Conservation (phyloP, 331 rosid species). For the Malus hybrid region DNA sequence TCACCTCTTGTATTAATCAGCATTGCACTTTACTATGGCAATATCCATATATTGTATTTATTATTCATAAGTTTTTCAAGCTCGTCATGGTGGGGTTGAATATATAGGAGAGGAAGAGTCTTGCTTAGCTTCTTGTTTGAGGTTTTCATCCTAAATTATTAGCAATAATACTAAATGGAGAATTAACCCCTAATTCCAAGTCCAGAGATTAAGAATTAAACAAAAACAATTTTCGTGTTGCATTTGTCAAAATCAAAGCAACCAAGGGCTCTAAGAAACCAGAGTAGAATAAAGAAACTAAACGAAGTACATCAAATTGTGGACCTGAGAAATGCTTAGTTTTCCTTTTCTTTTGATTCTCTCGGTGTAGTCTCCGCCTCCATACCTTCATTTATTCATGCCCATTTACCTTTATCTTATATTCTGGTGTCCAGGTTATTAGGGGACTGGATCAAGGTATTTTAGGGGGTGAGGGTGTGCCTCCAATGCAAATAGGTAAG, state of each 20-base stretch:
- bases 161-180: background rate
- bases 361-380: background rate
- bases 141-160: background rate
- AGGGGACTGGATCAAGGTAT: conserved; percentile 95
- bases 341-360: too few species aligned
- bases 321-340: background rate
- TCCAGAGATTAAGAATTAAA: background rate
- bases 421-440: conserved; percentile 38
- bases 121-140: background rate
- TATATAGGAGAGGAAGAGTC: background rate
- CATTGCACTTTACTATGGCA: background rate
- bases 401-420: conserved; percentile 1
- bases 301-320: background rate
- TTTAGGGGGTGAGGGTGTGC: conserved; percentile 89
- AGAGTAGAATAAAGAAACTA: background rate
- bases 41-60: background rate
- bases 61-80: background rate
- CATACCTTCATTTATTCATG: background rate
- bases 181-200: background rate
- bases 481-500: conserved; percentile 94
- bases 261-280: background rate
- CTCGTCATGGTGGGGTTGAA: background rate
- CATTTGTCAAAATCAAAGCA: background rate
- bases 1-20: background rate
- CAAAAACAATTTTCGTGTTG: background rate